Evolutionary conservation across 257 asterid species (phyloP), one percentile per base, ranked within the genome.

Genomic region (Penstemon newberryi): DNA sequence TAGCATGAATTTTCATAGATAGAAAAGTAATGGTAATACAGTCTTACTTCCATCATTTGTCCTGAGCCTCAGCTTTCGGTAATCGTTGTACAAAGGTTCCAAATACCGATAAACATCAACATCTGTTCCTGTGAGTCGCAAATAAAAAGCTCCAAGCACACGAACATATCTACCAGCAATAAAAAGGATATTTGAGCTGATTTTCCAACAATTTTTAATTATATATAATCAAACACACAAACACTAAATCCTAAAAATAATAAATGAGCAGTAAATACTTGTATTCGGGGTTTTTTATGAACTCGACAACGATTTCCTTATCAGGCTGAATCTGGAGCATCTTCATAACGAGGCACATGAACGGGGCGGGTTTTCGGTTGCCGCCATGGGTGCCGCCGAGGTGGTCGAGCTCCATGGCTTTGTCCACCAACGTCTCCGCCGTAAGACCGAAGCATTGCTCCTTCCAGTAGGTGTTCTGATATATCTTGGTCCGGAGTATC

Each of bases 241-340:
- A 12, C 33, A 25, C 2, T 25, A 25, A 25, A 25, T 25, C 33
- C 33, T 25, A 25, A 13, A 4, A 37, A 3, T 4, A 46, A 45
- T n/a, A 25, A 25, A 25, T 60, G 33, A 25, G 33, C 2, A 25
- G 33, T 25, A 25, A 63, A 60, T 81, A 91, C 95, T 94, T 89
- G 80, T 91, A 94, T 71, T 91, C 99, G 12, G 95, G 95, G 70
- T 94, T 91, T 60, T 91, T 94, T 1, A 94, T 94, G 75, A 94
- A 91, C 62, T 91, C 99, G 44, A 94, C 97, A 25, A 91, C 99
- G 62, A 94, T 94, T 65, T 94, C 97, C 76, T 91, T 94, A 67
- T 94, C 99, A 10, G 99, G 97, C 70, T 94, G 99, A 75, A 94
- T 94, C 86, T 91, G 99, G 67, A 91, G 99, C 99, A 91, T 93